A percentile compares a stretch with the other conserved stretches of the same genome.
Evolutionary conservation across 208 protist species (phyloP).

Genomic region (Angomonas deanei): DNA sequence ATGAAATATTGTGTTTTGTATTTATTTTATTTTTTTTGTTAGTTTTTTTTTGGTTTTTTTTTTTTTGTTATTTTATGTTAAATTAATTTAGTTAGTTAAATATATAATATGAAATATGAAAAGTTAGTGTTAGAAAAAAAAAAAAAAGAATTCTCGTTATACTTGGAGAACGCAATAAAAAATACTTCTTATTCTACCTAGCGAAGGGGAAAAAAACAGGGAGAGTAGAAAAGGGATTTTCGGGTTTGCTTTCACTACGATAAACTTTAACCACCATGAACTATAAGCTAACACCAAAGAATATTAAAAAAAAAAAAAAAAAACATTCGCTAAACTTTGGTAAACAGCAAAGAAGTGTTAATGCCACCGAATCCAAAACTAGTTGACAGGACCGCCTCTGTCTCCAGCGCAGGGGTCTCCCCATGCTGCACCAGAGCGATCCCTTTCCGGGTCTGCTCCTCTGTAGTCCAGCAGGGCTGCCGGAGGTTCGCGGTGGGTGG

Average conservation of each 20-base stretch:
- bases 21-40: slow-evolving; percentile 1
- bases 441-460: slow-evolving; percentile 9
- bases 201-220: too few species aligned
- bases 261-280: neutral
- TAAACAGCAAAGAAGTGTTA: slow-evolving; percentile 90
- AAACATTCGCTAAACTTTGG: slow-evolving; percentile 6
- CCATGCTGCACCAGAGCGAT: neutral
- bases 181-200: too few species aligned
- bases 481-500: slow-evolving; percentile 93
- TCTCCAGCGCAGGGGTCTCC: neutral
- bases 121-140: neutral
- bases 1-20: neutral
- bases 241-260: too few species aligned
- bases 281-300: neutral
- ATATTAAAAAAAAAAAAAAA: slow-evolving; percentile 2
- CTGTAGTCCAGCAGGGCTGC: slow-evolving; percentile 22
- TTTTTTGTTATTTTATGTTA: neutral
- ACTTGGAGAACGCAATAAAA: too few species aligned
- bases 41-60: neutral
- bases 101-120: neutral
- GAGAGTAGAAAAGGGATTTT: too few species aligned
- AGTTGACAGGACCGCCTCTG: slow-evolving; percentile 80
- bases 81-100: neutral
- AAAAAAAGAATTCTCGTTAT: neutral
- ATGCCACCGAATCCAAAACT: slow-evolving; percentile 97